Base-by-base conservation (phyloP, 2,329 filamentous ascomycete genomes). In the Monosporascus sp. region DNA sequence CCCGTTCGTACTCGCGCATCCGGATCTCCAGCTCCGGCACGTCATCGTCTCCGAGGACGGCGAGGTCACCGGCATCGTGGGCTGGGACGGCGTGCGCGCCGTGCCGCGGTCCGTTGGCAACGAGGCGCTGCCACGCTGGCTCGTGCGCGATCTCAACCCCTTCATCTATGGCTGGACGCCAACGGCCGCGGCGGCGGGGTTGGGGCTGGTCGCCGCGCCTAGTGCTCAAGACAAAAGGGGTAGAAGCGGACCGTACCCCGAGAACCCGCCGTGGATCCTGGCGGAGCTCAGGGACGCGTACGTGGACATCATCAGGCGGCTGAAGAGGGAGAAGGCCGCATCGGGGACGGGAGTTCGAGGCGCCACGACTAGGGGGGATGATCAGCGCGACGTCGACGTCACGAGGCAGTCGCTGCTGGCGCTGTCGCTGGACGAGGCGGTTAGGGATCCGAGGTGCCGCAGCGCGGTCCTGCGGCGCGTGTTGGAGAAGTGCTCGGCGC, bases 111-210 rank as follows among this genome's bases (percentile, higher is more conserved):
- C 62, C 7, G 24, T 60, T 6, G 62, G 64, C 7, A 60, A 61
- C 46, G 60, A 64, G 57, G 54, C 57, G 6, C 47, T 63, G 9
- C 62, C 62, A 15, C 54, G 52, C 31, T 66, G 62, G 63, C 60
- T 64, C 17, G 55, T 61, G 2, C 54, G 62, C 18, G 64, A 66
- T 37, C 61, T 62, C 39, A 58, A 65, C 47, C 61, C 62, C 7
- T 62, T 60, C 36, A 41, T 56, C 20, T 63, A 59, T 52, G 50
- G 55, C 35, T 65, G 62, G 62, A 27, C 20, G 25, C 61, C 60
- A 31, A 38, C 54, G 17, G 27, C 50, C 18, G 56, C 58, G 3
- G 49, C 54, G 18, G 57, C 59, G 58, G 50, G 44, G 35, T 46
- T 48, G 58, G 50, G 44, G 37, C 48, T 39, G 15, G 57, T 2